Evolutionary conservation across 768 basidiomycete species (phyloP).

Genomic region (Lactarius evosmus): DNA sequence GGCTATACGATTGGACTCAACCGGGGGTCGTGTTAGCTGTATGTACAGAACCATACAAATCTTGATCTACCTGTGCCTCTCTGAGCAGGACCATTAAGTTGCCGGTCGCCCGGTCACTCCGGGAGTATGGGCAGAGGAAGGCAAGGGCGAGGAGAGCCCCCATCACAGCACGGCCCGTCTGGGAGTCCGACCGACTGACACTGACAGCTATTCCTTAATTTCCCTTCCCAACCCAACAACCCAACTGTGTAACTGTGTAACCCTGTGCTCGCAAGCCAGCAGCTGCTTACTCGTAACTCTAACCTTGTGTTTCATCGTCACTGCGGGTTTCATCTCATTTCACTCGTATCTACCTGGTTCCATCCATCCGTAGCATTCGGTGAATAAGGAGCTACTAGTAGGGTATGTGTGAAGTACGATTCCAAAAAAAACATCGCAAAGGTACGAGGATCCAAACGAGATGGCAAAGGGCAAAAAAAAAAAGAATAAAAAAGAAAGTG

Average conservation of each 20-base stretch:
- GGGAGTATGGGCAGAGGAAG: not conserved
- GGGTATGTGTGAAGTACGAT: constrained; percentile 16
- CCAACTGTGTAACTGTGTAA: too few species aligned
- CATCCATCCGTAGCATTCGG: constrained; percentile 13
- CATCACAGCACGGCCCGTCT: constrained; percentile 10
- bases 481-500: constrained; percentile 12
- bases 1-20: constrained; percentile 10
- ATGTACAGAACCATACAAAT: not conserved
- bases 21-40: constrained; percentile 8
- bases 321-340: constrained; percentile 13
- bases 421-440: not conserved
- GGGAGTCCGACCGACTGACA: constrained; percentile 9
- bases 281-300: constrained; percentile 9
- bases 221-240: not conserved
- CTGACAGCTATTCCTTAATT: too few species aligned
- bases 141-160: not conserved
- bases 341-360: constrained; percentile 6
- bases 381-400: constrained; percentile 10
- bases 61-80: constrained; percentile 4
- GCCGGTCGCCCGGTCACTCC: constrained; percentile 15
- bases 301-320: constrained; percentile 16
- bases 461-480: constrained; percentile 1
- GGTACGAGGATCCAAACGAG: not conserved
- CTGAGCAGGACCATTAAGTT: not conserved
- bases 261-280: constrained; percentile 2